Evolutionary conservation across 306 rosid genomes (phyloP), one percentile per base, ranked within the genome.

Genomic region (Quercus dentata): DNA sequence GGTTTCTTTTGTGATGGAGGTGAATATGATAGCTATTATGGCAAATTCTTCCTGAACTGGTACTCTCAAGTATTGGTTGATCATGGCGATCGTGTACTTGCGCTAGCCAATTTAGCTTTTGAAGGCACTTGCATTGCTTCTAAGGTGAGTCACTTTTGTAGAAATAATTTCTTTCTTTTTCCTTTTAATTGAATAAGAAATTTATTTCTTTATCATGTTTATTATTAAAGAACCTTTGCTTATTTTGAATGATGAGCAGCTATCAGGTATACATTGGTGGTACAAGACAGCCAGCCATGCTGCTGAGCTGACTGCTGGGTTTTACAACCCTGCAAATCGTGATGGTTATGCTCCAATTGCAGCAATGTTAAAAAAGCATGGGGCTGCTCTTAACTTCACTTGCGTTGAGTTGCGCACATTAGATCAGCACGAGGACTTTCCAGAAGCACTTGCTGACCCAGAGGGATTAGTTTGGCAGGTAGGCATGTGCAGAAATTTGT

Each of bases 1-100:
- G 92, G 97, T 82, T 95, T 95, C 96, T 93, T 95, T 85, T 91
- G 97, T 69, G 98, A 95, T 27, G 98, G 99, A 35, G 98, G 98
- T 77, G 99, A 93, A 86, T 95, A 93, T 78, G 97, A 95, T 86
- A 88, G 98, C 85, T 95, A 90, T 85, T 90, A 90, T 80, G 99
- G 99, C 77, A 90, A 97, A 85, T 93, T 95, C 86, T 95, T 95
- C 84, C 99, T 95, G 83, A 90, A 85, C 76, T 95, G 99, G 99
- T 93, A 95, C 84, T 93, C 96, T 83, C 91, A 76, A 83, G 91
- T 88, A 78, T 87, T 95, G 77, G 78, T 95, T 76, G 97, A 93
- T 81, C 99, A 95, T 73, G 98, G 94, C 76, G 84, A 89, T 72
- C 83, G 88, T 71, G 93, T 95, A 56, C 98, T 95, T 80, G 89